Conservation (phyloP, 495 filamentous ascomycete species). For the Daldinia grandis region DNA sequence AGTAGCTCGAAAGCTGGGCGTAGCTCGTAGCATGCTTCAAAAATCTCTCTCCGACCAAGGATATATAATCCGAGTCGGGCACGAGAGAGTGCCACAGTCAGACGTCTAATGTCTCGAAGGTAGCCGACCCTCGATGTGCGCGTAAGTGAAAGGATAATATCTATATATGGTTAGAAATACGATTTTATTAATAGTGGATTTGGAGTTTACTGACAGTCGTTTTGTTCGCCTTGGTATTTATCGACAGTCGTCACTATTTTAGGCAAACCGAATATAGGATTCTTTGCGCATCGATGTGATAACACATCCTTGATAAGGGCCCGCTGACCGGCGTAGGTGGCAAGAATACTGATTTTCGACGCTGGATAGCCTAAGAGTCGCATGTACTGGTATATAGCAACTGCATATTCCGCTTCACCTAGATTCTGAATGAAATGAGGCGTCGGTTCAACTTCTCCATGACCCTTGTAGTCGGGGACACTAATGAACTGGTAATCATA, state of each 20-base stretch:
- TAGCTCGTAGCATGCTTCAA: conserved; percentile 88
- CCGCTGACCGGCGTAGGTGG: conserved; percentile 94
- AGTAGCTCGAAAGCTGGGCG: conserved; percentile 81
- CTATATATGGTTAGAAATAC: conserved; percentile 56
- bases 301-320: conserved; percentile 92
- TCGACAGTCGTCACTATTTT: conserved; percentile 93
- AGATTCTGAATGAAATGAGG: conserved; percentile 98
- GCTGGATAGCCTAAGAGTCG: conserved; percentile 95
- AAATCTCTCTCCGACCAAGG: conserved; percentile 87
- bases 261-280: conserved; percentile 87
- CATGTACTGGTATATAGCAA: conserved; percentile 98
- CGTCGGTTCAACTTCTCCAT: conserved; percentile 87
- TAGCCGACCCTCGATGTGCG: conserved; percentile 92
- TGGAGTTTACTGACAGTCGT: conserved; percentile 78
- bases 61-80: conserved; percentile 93
- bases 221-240: conserved; percentile 99
- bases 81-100: conserved; percentile 96
- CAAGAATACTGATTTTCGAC: conserved; percentile 85
- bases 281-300: conserved; percentile 82
- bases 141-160: conserved; percentile 90
- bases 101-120: conserved; percentile 88
- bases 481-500: conserved; percentile 98
- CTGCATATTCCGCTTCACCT: conserved; percentile 95
- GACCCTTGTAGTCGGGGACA: conserved; percentile 91
- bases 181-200: background rate